phyloP scores from a whole-genome alignment of 1,139 yeast species.

The Entelexis paramagnoliae region DNA sequence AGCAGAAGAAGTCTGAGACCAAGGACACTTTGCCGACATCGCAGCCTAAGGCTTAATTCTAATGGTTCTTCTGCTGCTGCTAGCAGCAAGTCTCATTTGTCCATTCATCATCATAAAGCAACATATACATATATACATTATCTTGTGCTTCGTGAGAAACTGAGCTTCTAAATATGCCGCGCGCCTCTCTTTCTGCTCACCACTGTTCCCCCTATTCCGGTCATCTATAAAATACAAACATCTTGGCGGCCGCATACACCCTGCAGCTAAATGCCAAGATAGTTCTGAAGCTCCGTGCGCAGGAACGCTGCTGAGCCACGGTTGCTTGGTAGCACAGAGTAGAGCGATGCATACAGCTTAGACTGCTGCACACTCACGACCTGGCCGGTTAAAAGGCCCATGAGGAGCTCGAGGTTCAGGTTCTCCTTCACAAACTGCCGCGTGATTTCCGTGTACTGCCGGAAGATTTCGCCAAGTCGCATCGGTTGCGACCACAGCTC shows the following conservation, averaged over 20 bases:
- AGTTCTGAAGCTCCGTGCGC: slow-evolving; percentile 6
- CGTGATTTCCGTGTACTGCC: slow-evolving; percentile 34
- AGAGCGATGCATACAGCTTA: slow-evolving; percentile 16
- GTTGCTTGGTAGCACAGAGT: slow-evolving; percentile 18
- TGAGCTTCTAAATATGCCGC: too few relatives aligned
- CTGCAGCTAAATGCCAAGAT: slow-evolving; percentile 9
- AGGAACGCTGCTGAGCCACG: slow-evolving; percentile 12
- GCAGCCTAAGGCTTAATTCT: slow-evolving; percentile 4
- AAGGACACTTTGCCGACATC: slow-evolving; percentile 27
- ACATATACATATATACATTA: not conserved
- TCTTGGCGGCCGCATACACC: too few relatives aligned
- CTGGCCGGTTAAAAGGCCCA: slow-evolving; percentile 12
- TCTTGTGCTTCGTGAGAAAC: too few relatives aligned
- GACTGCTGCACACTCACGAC: slow-evolving; percentile 15
- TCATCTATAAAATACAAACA: too few relatives aligned
- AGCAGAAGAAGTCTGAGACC: slow-evolving; percentile 43
- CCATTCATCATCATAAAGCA: not conserved
- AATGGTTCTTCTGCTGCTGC: not conserved
- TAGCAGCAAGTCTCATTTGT: not conserved
- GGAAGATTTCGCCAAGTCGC: slow-evolving; percentile 38
- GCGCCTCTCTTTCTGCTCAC: too few relatives aligned
- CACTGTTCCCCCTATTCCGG: too few relatives aligned
- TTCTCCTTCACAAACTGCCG: slow-evolving; percentile 6
- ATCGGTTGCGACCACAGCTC: slow-evolving; percentile 40
- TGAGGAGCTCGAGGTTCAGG: slow-evolving; percentile 1